Conservation (phyloP, 768 basidiomycete species). For the Phylloporus sp. region DNA sequence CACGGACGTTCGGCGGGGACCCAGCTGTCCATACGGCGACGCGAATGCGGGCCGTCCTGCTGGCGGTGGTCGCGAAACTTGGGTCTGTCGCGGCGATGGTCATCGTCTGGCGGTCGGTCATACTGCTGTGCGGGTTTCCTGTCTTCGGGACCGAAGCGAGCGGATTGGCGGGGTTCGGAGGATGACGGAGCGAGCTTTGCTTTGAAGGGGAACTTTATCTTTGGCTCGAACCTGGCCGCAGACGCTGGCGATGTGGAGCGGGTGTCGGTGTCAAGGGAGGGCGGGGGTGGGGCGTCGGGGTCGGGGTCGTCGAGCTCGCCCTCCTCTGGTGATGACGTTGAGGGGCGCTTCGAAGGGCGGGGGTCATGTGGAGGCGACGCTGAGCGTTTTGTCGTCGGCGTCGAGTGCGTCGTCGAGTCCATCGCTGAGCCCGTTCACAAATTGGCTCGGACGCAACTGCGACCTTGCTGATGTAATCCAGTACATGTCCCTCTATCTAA, state of each 20-base stretch:
- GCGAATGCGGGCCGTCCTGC: conserved; percentile 11
- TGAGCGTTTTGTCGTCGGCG: conserved; percentile 42
- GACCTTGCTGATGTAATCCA: conserved; percentile 19
- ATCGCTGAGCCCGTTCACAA: conserved; percentile 9
- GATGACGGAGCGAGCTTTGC: conserved; percentile 19
- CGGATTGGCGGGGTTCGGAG: conserved; percentile 30
- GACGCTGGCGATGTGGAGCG: conserved; percentile 30
- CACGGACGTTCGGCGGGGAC: conserved; percentile 25
- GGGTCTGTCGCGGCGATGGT: conserved; percentile 32
- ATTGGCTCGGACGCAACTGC: neutral
- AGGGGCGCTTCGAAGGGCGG: conserved; percentile 51
- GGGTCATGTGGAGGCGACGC: conserved; percentile 51
- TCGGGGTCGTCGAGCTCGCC: conserved; percentile 70
- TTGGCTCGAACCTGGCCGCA: conserved; percentile 35
- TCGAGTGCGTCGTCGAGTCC: conserved; percentile 17
- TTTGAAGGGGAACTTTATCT: conserved; percentile 77
- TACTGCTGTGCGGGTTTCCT: conserved; percentile 27
- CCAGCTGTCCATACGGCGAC: conserved; percentile 24
- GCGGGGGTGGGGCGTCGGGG: conserved; percentile 9
- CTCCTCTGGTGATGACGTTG: conserved; percentile 68
- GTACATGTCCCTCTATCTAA: conserved; percentile 58
- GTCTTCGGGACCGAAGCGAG: conserved; percentile 26
- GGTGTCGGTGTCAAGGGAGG: conserved; percentile 19
- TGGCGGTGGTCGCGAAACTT: conserved; percentile 21
- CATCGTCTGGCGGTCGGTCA: conserved; percentile 43